Conservation (phyloP, 1,139 yeast genomes). For the Schwanniomyces etchellsii region DNA sequence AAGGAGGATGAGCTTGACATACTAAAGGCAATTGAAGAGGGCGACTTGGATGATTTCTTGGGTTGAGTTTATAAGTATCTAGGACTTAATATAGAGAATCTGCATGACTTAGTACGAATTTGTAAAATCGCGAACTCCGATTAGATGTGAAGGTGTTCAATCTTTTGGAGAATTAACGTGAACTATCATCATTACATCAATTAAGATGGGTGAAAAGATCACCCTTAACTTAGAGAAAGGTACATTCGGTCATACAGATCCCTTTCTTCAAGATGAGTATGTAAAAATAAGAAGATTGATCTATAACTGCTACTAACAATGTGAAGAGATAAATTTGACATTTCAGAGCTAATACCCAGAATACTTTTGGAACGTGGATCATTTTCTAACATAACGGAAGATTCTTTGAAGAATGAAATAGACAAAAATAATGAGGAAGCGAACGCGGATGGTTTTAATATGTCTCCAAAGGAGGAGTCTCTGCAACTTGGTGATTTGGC, state of each 20-base stretch:
- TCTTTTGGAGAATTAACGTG: too few species aligned
- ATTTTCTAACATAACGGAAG: conserved; percentile 51
- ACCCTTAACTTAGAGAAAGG: conserved; percentile 18
- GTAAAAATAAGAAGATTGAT: conserved; percentile 9
- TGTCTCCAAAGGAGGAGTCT: conserved; percentile 2
- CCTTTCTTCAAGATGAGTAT: conserved; percentile 36
- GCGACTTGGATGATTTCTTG: conserved; percentile 47
- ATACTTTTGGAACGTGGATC: conserved; percentile 35
- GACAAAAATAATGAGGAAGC: conserved; percentile 5
- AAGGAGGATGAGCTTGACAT: conserved; percentile 42
- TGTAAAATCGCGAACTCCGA: too few species aligned
- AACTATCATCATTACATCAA: not conserved
- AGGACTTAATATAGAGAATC: conserved; percentile 2
- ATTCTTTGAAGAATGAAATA: conserved; percentile 29
- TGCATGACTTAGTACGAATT: conserved; percentile 2
- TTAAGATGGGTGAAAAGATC: conserved; percentile 6
- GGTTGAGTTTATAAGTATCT: conserved; percentile 18
- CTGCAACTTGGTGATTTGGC: conserved; percentile 4
- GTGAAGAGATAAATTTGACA: conserved; percentile 29
- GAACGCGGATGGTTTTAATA: conserved; percentile 4
- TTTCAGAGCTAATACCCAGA: conserved; percentile 38
- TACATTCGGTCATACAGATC: conserved; percentile 26
- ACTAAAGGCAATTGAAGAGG: conserved; percentile 45
- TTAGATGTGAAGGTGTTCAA: too few species aligned
- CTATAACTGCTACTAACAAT: conserved; percentile 8